Percentiles rank a stretch among this genome's conserved stretches.
phyloP scores from a whole-genome alignment of 208 protist genomes.

The Zelonia costaricensis region DNA sequence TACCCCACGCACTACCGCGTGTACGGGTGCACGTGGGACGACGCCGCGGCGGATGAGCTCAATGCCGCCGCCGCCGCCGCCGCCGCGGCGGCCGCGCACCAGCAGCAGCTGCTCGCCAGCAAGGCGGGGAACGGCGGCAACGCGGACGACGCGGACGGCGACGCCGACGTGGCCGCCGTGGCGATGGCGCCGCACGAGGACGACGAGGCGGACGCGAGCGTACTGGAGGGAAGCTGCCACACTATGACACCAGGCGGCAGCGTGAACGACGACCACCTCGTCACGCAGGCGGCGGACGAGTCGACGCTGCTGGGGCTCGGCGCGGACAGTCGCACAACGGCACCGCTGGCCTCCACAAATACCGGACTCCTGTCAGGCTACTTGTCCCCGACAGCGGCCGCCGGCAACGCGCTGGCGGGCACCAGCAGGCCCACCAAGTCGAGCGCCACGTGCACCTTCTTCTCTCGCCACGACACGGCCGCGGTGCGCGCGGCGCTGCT shows the following conservation, averaged over 20 bases:
- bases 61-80: slow-evolving; percentile 25
- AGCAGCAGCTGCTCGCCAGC: neutral
- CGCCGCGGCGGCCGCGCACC: neutral
- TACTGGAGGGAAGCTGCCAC: slow-evolving; percentile 8
- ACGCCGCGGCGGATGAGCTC: slow-evolving; percentile 36
- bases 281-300: slow-evolving; percentile 4
- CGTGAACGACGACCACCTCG: slow-evolving; percentile 4
- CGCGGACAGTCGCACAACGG: too few relatives aligned
- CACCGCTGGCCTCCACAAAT: too few relatives aligned
- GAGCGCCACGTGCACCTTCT: slow-evolving; percentile 23
- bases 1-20: slow-evolving; percentile 55
- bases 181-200: neutral
- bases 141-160: neutral
- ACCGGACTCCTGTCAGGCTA: too few relatives aligned
- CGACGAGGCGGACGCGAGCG: neutral
- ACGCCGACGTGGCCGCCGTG: neutral
- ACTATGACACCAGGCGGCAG: slow-evolving; percentile 11
- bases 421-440: neutral
- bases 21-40: slow-evolving; percentile 79
- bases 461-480: slow-evolving; percentile 61
- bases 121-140: neutral
- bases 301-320: neutral
- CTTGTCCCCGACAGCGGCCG: too few relatives aligned
- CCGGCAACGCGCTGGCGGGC: too few relatives aligned
- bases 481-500: slow-evolving; percentile 65